These are phyloP conservation scores for Effrenium voratum DNA, from an alignment of 73 alveolate species.

Conservation along the genomic window DNA sequence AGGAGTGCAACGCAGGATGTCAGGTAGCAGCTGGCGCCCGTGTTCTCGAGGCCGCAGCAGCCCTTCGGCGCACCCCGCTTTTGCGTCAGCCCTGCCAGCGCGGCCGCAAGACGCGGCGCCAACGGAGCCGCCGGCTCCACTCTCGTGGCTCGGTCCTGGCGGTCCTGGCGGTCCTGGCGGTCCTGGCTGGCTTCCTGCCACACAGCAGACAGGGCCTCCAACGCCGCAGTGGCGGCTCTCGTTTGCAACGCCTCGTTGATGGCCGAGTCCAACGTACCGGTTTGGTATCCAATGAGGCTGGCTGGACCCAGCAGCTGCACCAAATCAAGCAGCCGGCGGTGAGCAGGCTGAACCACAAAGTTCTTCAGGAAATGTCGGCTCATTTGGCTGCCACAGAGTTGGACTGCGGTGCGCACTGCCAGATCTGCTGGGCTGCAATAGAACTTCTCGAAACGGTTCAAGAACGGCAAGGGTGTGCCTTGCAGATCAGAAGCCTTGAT, in stretches of 20 bases:
- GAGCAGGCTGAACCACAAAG: constrained; percentile 15
- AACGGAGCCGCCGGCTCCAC: background rate
- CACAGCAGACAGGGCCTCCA: background rate
- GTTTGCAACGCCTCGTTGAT: constrained; percentile 20
- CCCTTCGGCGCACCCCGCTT: too few relatives aligned
- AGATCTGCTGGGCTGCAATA: constrained; percentile 31
- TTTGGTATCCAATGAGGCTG: constrained; percentile 60
- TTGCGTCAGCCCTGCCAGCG: too few relatives aligned
- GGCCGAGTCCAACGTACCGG: constrained; percentile 53
- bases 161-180: too few relatives aligned
- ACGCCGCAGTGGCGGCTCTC: background rate
- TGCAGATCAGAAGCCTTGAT: constrained; percentile 44
- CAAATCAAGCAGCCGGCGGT: constrained; percentile 27
- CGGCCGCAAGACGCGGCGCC: too few relatives aligned
- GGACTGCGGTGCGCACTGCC: constrained; percentile 15
- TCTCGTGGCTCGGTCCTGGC: too few relatives aligned
- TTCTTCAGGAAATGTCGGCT: background rate
- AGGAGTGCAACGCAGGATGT: constrained; percentile 34
- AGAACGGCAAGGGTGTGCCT: constrained; percentile 40
- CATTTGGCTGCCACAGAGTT: background rate
- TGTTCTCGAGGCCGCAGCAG: constrained; percentile 45
- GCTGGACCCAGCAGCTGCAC: constrained; percentile 62
- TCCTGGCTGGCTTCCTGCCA: constrained; percentile 22
- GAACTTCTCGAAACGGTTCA: constrained; percentile 82
- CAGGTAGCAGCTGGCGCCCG: constrained; percentile 57